Evolutionary conservation across 2,329 filamentous ascomycete species (phyloP).

Genomic region (Scytalidium lignicola): DNA sequence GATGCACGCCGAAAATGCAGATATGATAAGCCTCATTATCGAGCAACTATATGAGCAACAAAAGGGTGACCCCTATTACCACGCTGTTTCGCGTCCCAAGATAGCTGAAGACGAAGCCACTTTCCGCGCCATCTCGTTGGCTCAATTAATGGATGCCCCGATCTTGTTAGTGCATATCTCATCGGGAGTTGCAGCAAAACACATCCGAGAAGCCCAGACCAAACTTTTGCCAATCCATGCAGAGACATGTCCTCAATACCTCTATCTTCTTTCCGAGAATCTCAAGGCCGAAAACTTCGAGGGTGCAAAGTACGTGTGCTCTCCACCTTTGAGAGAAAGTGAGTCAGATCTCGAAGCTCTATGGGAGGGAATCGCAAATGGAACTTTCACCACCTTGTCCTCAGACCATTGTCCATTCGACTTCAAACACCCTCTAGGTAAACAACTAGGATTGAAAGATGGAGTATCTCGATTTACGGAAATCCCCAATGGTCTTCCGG

Average conservation of each 20-base stretch:
- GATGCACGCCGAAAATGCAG: constrained; percentile 41
- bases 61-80: constrained; percentile 33
- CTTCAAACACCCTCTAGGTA: background rate
- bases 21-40: constrained; percentile 35
- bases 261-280: constrained; percentile 28
- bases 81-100: constrained; percentile 35
- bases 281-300: constrained; percentile 29
- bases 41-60: constrained; percentile 31
- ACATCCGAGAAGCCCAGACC: constrained; percentile 30
- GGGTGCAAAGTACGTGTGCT: constrained; percentile 31
- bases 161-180: constrained; percentile 32
- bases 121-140: constrained; percentile 25
- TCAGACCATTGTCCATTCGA: background rate
- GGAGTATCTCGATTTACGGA: background rate
- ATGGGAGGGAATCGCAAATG: constrained; percentile 14
- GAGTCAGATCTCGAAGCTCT: constrained; percentile 27
- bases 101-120: constrained; percentile 39
- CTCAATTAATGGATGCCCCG: constrained; percentile 29
- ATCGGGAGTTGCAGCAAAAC: constrained; percentile 12
- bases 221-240: constrained; percentile 30
- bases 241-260: constrained; percentile 31
- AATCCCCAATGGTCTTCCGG: background rate
- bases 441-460: background rate
- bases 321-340: constrained; percentile 27
- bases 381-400: background rate